Base-by-base conservation (phyloP, 352 stramenopile genomes). In the Phytophthora pinifolia region DNA sequence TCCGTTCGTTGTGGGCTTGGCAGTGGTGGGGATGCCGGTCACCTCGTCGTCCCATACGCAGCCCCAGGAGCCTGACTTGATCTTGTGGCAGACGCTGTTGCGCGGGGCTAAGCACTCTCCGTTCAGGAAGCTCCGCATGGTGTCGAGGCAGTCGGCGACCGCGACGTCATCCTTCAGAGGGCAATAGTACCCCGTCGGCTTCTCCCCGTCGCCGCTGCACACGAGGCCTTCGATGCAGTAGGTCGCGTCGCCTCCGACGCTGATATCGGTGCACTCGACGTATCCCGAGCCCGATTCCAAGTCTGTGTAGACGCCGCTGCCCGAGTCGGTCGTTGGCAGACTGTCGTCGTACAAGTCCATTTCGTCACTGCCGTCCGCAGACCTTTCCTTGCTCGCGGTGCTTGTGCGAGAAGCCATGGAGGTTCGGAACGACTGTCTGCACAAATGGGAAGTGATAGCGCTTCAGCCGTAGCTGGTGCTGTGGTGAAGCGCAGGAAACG, bases 221-320 rank as follows among this genome's bases (percentile, higher is more conserved):
- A 75, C 17, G 1, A 54, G 45, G 5, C 69, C 74, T 37, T 57
- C 35, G 27, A 81, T 53, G 43, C 67, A 73, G 46, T 73, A 81
- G 0, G 66, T 76, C 18, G 71, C 74, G 51, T 81, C 74, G 8
- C 41, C 50, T 33, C 59, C 56, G 17, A 83, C 63, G 29, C 64
- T 74, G 6, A 80, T 59, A 6, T 79, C 38, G 1, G 43, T 76
- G 56, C 70, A 83, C 2, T 59, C 49, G 10, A 41, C 10, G n/a
- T 25, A 46, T 31, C 12, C 49, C 31, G 36, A 37, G 13, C 9
- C 34, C 2, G 55, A 36, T 2, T 14, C 18, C 15, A 8, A 44
- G 37, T 12, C 18, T 25, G 4, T 2, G 18, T 15, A 32, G 22
- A 27, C 22, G 22, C 6, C 25, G 20, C 8, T 35, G 32, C n/a